phyloP scores from a whole-genome alignment of 352 stramenopile genomes.

The Sclerospora graminicola region DNA sequence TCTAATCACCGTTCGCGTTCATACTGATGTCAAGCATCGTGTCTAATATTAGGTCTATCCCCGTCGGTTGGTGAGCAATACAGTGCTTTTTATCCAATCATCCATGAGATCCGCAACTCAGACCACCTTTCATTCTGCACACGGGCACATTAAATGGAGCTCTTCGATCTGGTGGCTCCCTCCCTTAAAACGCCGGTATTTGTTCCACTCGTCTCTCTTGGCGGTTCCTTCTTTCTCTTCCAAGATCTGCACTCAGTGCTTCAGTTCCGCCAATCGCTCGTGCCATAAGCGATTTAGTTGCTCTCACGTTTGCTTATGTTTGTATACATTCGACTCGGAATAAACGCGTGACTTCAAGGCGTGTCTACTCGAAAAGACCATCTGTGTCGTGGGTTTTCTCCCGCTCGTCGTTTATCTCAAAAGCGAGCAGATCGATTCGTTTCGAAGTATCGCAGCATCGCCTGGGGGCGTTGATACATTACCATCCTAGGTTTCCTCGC shows the following conservation, averaged over 20 bases:
- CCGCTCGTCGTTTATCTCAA: slow-evolving; percentile 59
- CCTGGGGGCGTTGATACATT: slow-evolving; percentile 50
- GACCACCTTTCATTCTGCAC: slow-evolving; percentile 5
- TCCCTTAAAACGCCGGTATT: slow-evolving; percentile 39
- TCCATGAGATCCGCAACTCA: slow-evolving; percentile 8
- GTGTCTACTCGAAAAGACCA: slow-evolving; percentile 44
- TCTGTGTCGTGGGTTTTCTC: slow-evolving; percentile 36
- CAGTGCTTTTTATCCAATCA: slow-evolving; percentile 11
- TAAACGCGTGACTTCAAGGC: slow-evolving; percentile 61
- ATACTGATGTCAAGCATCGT: slow-evolving; percentile 30
- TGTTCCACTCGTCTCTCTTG: slow-evolving; percentile 23
- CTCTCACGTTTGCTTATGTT: slow-evolving; percentile 51
- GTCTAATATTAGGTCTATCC: slow-evolving; percentile 8
- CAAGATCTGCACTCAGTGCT: slow-evolving; percentile 27
- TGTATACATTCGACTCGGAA: slow-evolving; percentile 53
- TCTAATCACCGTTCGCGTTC: slow-evolving; percentile 45
- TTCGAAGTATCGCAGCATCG: slow-evolving; percentile 25
- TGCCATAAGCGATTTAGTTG: slow-evolving; percentile 35
- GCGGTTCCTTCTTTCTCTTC: slow-evolving; percentile 20
- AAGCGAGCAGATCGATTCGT: slow-evolving; percentile 28
- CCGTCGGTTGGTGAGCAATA: slow-evolving; percentile 11
- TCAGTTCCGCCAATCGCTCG: slow-evolving; percentile 61
- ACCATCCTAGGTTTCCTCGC: slow-evolving; percentile 35
- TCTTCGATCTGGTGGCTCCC: slow-evolving; percentile 57
- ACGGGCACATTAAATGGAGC: slow-evolving; percentile 32